Evolutionary conservation across 139 green algal species (phyloP), one percentile per base, ranked within the genome.

Genomic region (Yamagishiella unicocca): DNA sequence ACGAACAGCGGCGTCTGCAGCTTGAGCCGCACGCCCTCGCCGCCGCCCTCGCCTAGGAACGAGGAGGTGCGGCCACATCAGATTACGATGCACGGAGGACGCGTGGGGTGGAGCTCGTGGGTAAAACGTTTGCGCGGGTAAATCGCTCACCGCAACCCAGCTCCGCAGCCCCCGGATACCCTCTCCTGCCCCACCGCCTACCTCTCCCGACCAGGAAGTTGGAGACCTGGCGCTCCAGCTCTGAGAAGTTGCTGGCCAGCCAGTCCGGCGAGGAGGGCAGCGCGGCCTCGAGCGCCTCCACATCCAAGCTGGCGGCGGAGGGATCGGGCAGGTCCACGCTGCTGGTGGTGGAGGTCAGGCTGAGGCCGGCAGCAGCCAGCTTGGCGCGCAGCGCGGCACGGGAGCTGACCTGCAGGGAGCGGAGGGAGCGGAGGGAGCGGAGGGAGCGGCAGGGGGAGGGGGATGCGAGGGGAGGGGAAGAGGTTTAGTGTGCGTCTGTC

Each of bases 1-100:
- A 99, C 94, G 76, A 90, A 96, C 79, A 99, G 90, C 31, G 97
- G 97, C 42, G 97, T 99, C 82, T 98, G 93, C 86, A 99, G 92
- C 93, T 99, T 99, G 19, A 99, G 88, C 8, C 97, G 94, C 55
- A 98, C 88, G n/a, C 94, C 92, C 91, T 99, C 97, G 33, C 92
- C 93, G 4, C 79, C 84, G 43, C 73, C 66, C 31, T 45, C 66
- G 66, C 66, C 66, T 74, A 58, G 12, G 12, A 17, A 58, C 50
- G 50, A 25, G 50, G 50, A 58, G 50, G 50, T 58, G 50, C 50
- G 50, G 12, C n/a, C n/a, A n/a, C n/a, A n/a, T n/a, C n/a, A n/a
- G n/a, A n/a, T n/a, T n/a, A n/a, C n/a, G n/a, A n/a, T n/a, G n/a
- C n/a, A n/a, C n/a, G n/a, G 19, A 21, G n/a, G n/a, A n/a, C n/a